A percentile compares a stretch with the other conserved stretches of the same genome.
Evolutionary conservation across 805 yeast genomes (phyloP).

Genomic region (Kodamaea sagamina): DNA sequence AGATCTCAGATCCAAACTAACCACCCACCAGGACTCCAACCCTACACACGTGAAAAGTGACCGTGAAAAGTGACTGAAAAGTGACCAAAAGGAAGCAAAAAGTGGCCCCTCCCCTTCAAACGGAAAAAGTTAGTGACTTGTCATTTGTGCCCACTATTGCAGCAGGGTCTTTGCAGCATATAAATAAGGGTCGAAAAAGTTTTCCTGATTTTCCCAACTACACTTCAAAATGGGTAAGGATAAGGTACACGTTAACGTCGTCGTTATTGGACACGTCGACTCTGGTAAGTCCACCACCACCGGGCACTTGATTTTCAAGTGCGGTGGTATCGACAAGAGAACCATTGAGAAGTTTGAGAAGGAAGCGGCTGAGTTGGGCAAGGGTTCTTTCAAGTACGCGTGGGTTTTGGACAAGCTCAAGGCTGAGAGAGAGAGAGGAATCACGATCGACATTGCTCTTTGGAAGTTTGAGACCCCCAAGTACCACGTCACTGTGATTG

Average conservation of each 20-base stretch:
- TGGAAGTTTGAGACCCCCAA: slow-evolving; percentile 93
- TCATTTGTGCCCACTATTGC: not conserved
- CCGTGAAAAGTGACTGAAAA: too few relatives aligned
- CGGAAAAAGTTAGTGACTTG: not conserved
- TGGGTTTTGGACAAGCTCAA: slow-evolving; percentile 95
- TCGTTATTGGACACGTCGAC: slow-evolving; percentile 99
- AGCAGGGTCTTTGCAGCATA: not conserved
- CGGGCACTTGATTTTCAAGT: slow-evolving; percentile 98
- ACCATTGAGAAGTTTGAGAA: slow-evolving; percentile 97
- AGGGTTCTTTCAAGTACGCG: slow-evolving; percentile 97
- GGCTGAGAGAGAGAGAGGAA: slow-evolving; percentile 98
- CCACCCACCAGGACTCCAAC: too few relatives aligned
- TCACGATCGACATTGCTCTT: slow-evolving; percentile 90
- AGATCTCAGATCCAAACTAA: too few relatives aligned
- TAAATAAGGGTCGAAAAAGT: slow-evolving; percentile 10
- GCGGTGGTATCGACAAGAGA: slow-evolving; percentile 99
- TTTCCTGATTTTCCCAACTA: slow-evolving; percentile 12
- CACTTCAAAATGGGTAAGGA: slow-evolving; percentile 73
- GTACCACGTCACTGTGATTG: slow-evolving; percentile 89
- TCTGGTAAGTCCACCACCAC: slow-evolving; percentile 95
- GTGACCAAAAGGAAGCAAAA: too few relatives aligned
- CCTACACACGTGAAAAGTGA: too few relatives aligned
- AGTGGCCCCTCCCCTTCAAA: too few relatives aligned
- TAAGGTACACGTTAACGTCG: slow-evolving; percentile 98
- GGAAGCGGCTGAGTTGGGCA: slow-evolving; percentile 97